phyloP scores from a whole-genome alignment of 2,329 filamentous ascomycete species.

The Neurospora sp. region DNA sequence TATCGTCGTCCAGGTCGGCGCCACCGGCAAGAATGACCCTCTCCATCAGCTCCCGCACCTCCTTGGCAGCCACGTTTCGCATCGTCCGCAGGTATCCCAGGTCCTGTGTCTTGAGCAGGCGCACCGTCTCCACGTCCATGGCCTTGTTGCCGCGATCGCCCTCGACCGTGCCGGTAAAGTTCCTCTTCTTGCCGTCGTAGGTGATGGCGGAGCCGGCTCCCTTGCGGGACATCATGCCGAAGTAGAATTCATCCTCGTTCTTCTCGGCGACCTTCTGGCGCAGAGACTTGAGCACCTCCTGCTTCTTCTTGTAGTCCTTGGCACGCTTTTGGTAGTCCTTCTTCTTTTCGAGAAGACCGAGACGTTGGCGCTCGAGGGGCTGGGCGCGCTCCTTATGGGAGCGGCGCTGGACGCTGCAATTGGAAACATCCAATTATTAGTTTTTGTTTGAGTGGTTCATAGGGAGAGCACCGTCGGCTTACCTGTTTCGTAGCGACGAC shows the following conservation, averaged over 20 bases:
- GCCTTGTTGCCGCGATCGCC: conserved; percentile 48
- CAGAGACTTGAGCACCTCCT: conserved; percentile 47
- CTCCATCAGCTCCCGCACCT: conserved; percentile 45
- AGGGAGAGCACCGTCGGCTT: not conserved
- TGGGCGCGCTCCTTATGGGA: conserved; percentile 87
- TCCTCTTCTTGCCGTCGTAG: conserved; percentile 24
- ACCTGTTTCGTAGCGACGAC: conserved; percentile 20
- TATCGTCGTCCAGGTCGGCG: conserved; percentile 21
- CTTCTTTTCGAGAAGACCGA: conserved; percentile 91
- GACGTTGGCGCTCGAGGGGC: conserved; percentile 70
- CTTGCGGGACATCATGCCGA: conserved; percentile 55
- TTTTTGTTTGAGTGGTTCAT: not conserved
- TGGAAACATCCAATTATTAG: not conserved
- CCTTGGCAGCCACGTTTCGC: conserved; percentile 48
- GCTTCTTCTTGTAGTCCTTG: conserved; percentile 56
- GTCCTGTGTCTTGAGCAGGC: conserved; percentile 60
- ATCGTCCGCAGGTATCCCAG: conserved; percentile 54
- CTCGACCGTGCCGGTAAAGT: conserved; percentile 44
- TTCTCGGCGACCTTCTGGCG: conserved; percentile 52
- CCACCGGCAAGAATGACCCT: conserved; percentile 36
- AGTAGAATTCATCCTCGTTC: conserved; percentile 67
- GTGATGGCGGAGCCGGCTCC: conserved; percentile 42
- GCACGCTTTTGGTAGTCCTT: conserved; percentile 65
- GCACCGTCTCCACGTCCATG: conserved; percentile 46
- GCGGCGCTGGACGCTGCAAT: conserved; percentile 22